Base-by-base conservation (phyloP, 768 basidiomycete genomes). In the Wakefieldia striispora region DNA sequence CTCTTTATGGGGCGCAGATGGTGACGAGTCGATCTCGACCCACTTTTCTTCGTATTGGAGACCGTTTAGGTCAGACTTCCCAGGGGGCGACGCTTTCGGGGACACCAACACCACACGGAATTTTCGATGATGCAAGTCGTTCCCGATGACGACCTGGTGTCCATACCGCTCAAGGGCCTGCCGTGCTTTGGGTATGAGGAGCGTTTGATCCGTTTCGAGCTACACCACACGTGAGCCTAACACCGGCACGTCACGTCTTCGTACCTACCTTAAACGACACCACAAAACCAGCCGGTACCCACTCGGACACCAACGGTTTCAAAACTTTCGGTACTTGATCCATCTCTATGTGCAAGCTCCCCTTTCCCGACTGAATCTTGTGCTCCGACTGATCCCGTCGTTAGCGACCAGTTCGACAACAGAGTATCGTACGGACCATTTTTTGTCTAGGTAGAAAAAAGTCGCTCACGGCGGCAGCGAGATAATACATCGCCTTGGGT, bases 241-340 rank as follows among this genome's bases (percentile, higher is more conserved):
- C 24, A 53, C 48, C 7, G 21, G 41, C 40, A 26, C 1, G 3
- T 29, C 5, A 43, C 23, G 33, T 14, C 23, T 6, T 12, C 12
- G 36, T n/a, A 53, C 65, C 19, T 47, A 93, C 95, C 82, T 99
- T 99, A 81, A 99, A 99, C 0, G 93, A 95, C 35, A 99, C 91
- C 34, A 97, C 86, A 65, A 84, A 98, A 0, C 92, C 95, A 39
- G 89, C 82, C 7, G 78, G 82, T 1, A 84, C 87, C 95, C 97
- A 99, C 65, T 98, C 92, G 39, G 88, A 84, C 7, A 97, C 94
- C 72, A 99, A 75, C 0, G 93, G 88, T 67, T 91, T 89, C 40
- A 99, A 73, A 31, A 97, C 86, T 70, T 99, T 99, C 8, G 97
- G 97, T 0, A 98, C 95, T 67, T 97, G 94, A 63, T 99, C 97